Base-by-base conservation (phyloP, 2,329 filamentous ascomycete species). In the Fusarium poae region DNA sequence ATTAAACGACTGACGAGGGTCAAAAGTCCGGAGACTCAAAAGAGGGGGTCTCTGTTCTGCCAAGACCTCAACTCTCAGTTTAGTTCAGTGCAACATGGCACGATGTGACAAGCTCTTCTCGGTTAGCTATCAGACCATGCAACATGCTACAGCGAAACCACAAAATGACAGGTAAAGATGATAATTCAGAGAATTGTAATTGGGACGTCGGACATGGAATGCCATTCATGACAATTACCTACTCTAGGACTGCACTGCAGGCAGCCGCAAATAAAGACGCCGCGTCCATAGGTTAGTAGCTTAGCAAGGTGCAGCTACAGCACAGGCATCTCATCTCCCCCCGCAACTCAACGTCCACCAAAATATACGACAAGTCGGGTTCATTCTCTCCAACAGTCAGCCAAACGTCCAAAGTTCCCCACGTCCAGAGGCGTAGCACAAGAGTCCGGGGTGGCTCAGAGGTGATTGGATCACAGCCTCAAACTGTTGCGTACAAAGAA, bases 161-260 rank as follows among this genome's bases (percentile, higher is more conserved):
- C 32, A 44, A 63, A 50, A 58, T 67, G 64, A 63, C 63, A 67
- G 42, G 64, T 67, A 67, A 67, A 51, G 20, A 13, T 57, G 39
- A 23, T 63, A 42, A 57, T 56, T 20, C 32, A 45, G 23, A 34
- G 35, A 53, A 62, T 25, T 29, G 16, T n/a, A 21, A 53, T 56
- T 50, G 39, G 29, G 27, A 57, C 34, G 46, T 53, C 53, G 46
- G 45, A 49, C 49, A 57, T 57, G 51, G 42, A 57, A 67, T 57
- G 46, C 25, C 34, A 54, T 45, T 49, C 48, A 39, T 29, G 32
- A 29, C 13, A 50, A 29, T 50, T 34, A 27, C 27, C 27, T 27
- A 27, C 27, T 39, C 34, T 16, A 13, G 44, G 20, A 44, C 37
- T 53, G 27, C 46, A 46, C 40, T 30, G 12, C 7, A 29, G 16